Evolutionary conservation across 1,139 yeast genomes (phyloP).

Genomic region (Kluyveromyces sp.): DNA sequence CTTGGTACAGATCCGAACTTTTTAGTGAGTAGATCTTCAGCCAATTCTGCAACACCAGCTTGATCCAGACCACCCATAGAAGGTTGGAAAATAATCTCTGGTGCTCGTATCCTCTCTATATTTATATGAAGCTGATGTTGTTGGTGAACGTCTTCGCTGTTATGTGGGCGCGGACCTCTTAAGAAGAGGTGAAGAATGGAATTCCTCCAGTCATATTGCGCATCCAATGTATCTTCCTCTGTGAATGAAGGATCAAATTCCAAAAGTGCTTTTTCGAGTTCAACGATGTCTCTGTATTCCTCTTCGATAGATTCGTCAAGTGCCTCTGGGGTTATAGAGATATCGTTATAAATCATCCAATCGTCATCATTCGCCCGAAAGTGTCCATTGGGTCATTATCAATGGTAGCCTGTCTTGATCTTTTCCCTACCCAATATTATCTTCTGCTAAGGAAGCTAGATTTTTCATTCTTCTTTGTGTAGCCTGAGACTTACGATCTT

Average conservation of each 20-base stretch:
- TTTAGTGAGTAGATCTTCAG: conserved; percentile 57
- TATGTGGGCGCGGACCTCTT: conserved; percentile 78
- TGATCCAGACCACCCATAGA: conserved; percentile 91
- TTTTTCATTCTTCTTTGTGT: conserved; percentile 91
- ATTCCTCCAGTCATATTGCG: conserved; percentile 79
- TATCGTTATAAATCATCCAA: conserved; percentile 86
- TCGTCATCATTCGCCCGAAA: conserved; percentile 96
- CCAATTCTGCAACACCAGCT: conserved; percentile 78
- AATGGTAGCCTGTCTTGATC: conserved; percentile 57
- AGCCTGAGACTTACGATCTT: conserved; percentile 83
- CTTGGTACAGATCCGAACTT: conserved; percentile 52
- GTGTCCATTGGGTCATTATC: conserved; percentile 92
- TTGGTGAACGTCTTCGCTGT: conserved; percentile 55
- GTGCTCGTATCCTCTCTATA: conserved; percentile 83
- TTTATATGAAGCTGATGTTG: conserved; percentile 87
- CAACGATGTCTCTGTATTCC: conserved; percentile 51
- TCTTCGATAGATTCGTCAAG: conserved; percentile 66
- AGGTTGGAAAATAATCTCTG: conserved; percentile 92
- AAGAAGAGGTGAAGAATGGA: conserved; percentile 74
- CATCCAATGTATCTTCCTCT: conserved; percentile 75
- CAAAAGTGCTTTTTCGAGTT: conserved; percentile 65
- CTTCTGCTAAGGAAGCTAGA: conserved; percentile 81
- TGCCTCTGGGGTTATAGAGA: conserved; percentile 58
- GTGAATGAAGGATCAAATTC: conserved; percentile 80
- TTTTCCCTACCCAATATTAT: conserved; percentile 37